A percentile compares a stretch with the other conserved stretches of the same genome.
phyloP scores from a whole-genome alignment of 202 grass and related monocot genomes.

The Setaria viridis region DNA sequence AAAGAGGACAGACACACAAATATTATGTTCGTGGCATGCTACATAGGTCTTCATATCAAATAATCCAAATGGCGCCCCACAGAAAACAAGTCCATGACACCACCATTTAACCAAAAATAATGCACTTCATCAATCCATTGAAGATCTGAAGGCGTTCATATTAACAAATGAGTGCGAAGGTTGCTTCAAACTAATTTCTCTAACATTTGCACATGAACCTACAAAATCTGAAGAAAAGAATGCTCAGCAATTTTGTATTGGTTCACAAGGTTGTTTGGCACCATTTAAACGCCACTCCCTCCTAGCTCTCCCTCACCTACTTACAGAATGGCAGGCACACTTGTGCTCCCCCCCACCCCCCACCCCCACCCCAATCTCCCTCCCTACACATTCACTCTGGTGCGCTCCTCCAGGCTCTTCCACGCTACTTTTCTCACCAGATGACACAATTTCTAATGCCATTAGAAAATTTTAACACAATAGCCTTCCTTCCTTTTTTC shows the following conservation, averaged over 20 bases:
- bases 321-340: background rate
- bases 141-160: background rate
- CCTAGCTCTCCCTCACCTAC: background rate
- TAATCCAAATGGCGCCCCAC: background rate
- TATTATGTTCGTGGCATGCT: background rate
- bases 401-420: background rate
- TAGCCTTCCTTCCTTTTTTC: background rate
- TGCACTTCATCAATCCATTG: background rate
- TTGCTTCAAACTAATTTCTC: background rate
- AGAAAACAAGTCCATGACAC: background rate
- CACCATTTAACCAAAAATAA: background rate
- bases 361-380: background rate
- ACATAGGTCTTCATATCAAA: slow-evolving; percentile 5
- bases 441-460: background rate
- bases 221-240: background rate
- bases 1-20: background rate
- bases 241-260: background rate
- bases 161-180: background rate
- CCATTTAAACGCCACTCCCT: background rate
- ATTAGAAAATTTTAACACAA: background rate
- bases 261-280: background rate
- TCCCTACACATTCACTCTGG: background rate
- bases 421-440: background rate
- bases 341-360: background rate
- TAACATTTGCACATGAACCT: background rate